A percentile compares a stretch with the other conserved stretches of the same genome.
Evolutionary conservation across 345 rosid species (phyloP).

Genomic region (Salix koriyanagi): DNA sequence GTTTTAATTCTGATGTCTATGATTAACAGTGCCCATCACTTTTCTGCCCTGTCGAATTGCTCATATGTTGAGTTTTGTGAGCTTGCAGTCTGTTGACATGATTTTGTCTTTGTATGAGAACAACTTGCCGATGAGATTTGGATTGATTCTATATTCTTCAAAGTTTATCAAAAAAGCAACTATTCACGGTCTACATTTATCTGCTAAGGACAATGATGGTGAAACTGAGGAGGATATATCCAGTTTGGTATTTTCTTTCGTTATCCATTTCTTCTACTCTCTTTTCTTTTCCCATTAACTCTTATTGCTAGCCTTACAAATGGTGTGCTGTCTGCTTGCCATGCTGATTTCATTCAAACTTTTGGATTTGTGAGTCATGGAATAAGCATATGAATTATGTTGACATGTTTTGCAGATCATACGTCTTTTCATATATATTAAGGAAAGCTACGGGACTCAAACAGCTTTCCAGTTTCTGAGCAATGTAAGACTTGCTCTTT

Average conservation of each 20-base stretch:
- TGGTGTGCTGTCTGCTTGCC: constrained; percentile 5
- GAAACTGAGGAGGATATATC: constrained; percentile 69
- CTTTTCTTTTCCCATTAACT: neutral
- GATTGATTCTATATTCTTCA: constrained; percentile 74
- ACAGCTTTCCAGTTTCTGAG: constrained; percentile 86
- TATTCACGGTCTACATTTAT: constrained; percentile 46
- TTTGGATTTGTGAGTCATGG: neutral
- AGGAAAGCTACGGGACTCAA: constrained; percentile 75
- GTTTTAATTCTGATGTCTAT: constrained; percentile 17
- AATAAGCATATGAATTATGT: constrained; percentile 9
- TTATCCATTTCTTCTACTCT: neutral
- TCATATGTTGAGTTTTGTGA: constrained; percentile 10
- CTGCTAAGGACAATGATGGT: constrained; percentile 33
- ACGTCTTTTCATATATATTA: constrained; percentile 71
- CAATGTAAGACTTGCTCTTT: constrained; percentile 49
- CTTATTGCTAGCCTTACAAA: neutral
- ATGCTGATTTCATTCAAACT: neutral
- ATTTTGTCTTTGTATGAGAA: constrained; percentile 73
- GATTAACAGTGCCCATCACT: neutral
- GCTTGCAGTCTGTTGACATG: constrained; percentile 68
- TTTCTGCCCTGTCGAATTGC: neutral
- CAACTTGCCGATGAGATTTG: constrained; percentile 84
- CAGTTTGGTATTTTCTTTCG: constrained; percentile 61
- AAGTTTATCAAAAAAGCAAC: constrained; percentile 50
- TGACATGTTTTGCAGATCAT: constrained; percentile 62